Base-by-base conservation (phyloP, 805 yeast species). In the Kazachstania taianensis region DNA sequence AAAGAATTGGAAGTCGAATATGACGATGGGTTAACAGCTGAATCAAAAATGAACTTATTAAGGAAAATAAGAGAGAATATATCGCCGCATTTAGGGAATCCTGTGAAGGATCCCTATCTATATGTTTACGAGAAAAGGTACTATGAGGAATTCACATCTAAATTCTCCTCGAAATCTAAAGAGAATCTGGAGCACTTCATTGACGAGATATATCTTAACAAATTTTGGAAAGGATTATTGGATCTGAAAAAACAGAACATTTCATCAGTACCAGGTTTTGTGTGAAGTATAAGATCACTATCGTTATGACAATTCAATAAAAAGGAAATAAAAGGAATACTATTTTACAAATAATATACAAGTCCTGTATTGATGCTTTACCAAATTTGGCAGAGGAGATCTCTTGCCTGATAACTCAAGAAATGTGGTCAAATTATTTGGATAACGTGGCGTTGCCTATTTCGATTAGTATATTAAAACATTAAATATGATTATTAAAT, bases 31-130 rank as follows among this genome's bases (percentile, higher is more conserved):
- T 14, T 45, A 8, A 28, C 33, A 7, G 33, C 23, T 5, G 40
- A 38, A 4, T 44, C 47, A 20, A 53, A 44, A 38, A 24, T 36
- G 16, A 30, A 39, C 9, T 13, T 37, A n/a, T 26, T 55, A 22
- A 36, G 36, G 10, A 17, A 26, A 1, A 33, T 56, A 20, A 38
- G 50, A 28, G 30, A 26, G 1, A 17, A 37, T 5, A 35, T 49
- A 7, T 44, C 44, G 3, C 33, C 41, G 3, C 28, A 15, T 3
- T 25, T 52, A 15, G 14, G 19, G 5, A 42, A 52, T 2, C 50
- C 55, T 3, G 43, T 37, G 12, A 55, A 55, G 29, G 61, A 56
- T 40, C 57, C 61, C 4, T 36, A 36, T 13, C 16, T 53, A 17
- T 46, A 41, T 34, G 30, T 30, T 7, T 34, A 18, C 38, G 36